phyloP scores from a whole-genome alignment of 441 rosid species.

The Euphorbia schlechtendalii region DNA sequence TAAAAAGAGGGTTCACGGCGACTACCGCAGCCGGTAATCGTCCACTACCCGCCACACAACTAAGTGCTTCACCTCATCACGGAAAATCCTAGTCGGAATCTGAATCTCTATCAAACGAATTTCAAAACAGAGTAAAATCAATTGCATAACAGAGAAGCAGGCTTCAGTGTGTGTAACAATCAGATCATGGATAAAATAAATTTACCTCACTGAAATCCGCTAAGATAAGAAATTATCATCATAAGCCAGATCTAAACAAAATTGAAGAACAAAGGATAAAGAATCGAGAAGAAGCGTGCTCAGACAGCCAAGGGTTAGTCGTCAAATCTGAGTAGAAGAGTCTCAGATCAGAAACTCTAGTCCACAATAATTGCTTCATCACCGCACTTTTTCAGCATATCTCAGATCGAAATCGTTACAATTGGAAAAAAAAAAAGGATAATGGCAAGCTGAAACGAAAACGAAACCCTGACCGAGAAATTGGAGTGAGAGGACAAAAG shows the following conservation, averaged over 20 bases:
- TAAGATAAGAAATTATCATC: slow-evolving; percentile 76
- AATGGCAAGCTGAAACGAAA: no score
- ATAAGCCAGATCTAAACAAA: slow-evolving; percentile 28
- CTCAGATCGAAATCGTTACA: no score
- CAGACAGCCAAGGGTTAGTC: slow-evolving; percentile 99
- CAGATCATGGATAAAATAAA: slow-evolving; percentile 61
- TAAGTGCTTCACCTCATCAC: slow-evolving; percentile 64
- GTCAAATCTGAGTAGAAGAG: slow-evolving; percentile 50
- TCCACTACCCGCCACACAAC: slow-evolving; percentile 73
- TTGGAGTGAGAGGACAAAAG: no score
- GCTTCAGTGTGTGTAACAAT: slow-evolving; percentile 98
- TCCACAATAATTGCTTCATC: slow-evolving; percentile 78
- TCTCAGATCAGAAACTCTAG: slow-evolving; percentile 98
- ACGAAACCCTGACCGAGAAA: no score
- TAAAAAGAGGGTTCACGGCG: slow-evolving; percentile 61
- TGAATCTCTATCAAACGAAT: no score
- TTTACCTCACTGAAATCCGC: slow-evolving; percentile 95
- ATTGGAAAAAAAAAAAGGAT: no score
- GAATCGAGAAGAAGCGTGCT: slow-evolving; percentile 25
- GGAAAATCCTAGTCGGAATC: slow-evolving; percentile 26
- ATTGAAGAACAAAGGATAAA: background rate
- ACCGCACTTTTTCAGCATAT: slow-evolving; percentile 24
- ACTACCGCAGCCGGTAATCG: slow-evolving; percentile 11
- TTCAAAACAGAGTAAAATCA: no score
- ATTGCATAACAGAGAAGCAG: background rate